These are phyloP conservation scores for Kingdonia uniflora DNA, from an alignment of 164 flowering plant species.

Conservation along the genomic window DNA sequence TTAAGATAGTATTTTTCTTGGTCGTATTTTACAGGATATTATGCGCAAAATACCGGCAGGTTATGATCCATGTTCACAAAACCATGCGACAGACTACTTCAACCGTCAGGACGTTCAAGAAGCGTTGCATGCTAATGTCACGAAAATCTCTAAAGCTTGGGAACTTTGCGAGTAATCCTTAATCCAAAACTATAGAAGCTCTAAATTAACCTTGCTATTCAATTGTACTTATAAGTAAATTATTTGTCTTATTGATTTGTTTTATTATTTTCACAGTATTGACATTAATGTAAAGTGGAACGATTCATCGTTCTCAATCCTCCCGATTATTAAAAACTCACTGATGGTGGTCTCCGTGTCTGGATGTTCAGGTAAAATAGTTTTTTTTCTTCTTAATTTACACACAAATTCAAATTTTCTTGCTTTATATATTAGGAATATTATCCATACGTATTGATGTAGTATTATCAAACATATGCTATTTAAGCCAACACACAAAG, in stretches of 20 bases:
- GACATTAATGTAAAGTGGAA: constrained; percentile 16
- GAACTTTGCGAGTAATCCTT: constrained; percentile 57
- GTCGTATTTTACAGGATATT: constrained; percentile 14
- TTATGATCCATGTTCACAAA: constrained; percentile 44
- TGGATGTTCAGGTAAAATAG: constrained; percentile 53
- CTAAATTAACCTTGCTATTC: background rate
- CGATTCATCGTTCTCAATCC: constrained; percentile 36
- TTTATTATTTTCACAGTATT: background rate
- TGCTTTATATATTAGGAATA: too few relatives aligned
- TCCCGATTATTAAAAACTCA: constrained; percentile 44
- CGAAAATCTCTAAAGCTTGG: constrained; percentile 61
- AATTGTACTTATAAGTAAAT: background rate
- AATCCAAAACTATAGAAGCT: background rate
- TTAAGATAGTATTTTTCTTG: too few relatives aligned
- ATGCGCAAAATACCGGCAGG: constrained; percentile 43
- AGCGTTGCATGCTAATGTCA: constrained; percentile 79
- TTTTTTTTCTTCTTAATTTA: background rate
- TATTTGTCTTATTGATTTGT: too few relatives aligned
- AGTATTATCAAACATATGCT: too few relatives aligned
- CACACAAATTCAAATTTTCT: too few relatives aligned
- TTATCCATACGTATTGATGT: too few relatives aligned
- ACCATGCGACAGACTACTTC: constrained; percentile 37
- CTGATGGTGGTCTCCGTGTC: constrained; percentile 33
- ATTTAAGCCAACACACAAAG: too few relatives aligned
- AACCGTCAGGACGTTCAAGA: constrained; percentile 74